Evolutionary conservation across 306 rosid genomes (phyloP).

Genomic region (barrel medic (Medicago truncatula)): DNA sequence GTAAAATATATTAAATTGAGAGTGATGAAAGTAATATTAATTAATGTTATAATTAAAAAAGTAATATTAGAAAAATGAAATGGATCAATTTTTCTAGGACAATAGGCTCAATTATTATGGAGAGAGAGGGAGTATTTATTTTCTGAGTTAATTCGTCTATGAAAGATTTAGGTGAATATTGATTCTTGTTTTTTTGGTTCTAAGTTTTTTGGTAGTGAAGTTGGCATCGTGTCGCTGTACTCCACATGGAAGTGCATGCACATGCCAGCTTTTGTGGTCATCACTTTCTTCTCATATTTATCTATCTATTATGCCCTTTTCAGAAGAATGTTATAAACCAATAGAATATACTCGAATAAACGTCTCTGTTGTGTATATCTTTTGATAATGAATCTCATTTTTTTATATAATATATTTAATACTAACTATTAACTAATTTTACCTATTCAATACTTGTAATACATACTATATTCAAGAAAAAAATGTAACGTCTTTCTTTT

Average conservation of each 20-base stretch:
- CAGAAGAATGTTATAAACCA: conserved; percentile 26
- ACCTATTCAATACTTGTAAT: too few relatives aligned
- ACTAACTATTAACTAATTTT: too few relatives aligned
- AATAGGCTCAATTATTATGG: too few relatives aligned
- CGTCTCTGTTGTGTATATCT: not conserved
- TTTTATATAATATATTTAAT: not conserved
- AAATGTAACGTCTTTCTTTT: not conserved
- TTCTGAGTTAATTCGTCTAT: too few relatives aligned
- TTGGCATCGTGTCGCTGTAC: conserved; percentile 16
- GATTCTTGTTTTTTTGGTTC: too few relatives aligned
- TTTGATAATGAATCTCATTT: not conserved
- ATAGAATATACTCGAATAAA: conserved; percentile 36
- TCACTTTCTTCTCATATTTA: conserved; percentile 8
- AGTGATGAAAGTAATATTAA: too few relatives aligned
- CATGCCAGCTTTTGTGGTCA: conserved; percentile 11
- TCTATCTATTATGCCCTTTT: not conserved
- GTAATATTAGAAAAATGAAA: too few relatives aligned
- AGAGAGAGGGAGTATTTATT: too few relatives aligned
- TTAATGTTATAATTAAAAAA: too few relatives aligned
- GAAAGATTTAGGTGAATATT: too few relatives aligned
- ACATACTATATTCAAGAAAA: not conserved
- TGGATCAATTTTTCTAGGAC: too few relatives aligned
- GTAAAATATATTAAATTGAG: too few relatives aligned
- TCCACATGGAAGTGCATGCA: conserved; percentile 35
- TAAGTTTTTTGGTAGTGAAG: not conserved